Evolutionary conservation across 495 filamentous ascomycete genomes (phyloP).

Genomic region (Poronia punctata): DNA sequence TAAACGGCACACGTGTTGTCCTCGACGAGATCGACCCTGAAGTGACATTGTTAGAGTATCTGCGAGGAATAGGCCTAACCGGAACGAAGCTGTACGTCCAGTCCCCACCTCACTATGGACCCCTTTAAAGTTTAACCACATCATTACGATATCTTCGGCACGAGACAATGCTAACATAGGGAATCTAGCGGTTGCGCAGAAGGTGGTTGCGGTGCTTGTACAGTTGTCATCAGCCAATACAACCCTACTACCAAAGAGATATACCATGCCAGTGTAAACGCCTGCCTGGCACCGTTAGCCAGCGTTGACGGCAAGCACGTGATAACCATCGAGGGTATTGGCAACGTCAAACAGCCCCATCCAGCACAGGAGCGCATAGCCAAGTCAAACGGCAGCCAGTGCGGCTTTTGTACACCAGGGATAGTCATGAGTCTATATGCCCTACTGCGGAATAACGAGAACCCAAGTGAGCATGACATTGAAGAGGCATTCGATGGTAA

Average conservation of each 20-base stretch:
- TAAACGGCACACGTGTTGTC: slow-evolving; percentile 88
- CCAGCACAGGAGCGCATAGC: slow-evolving; percentile 89
- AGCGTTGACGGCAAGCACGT: slow-evolving; percentile 97
- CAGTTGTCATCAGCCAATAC: slow-evolving; percentile 87
- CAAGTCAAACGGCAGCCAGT: slow-evolving; percentile 60
- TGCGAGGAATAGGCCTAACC: slow-evolving; percentile 83
- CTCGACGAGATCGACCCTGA: slow-evolving; percentile 83
- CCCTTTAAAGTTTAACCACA: no score
- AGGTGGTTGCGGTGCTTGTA: slow-evolving; percentile 95
- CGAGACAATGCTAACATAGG: slow-evolving; percentile 15
- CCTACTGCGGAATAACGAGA: slow-evolving; percentile 65
- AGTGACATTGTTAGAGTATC: slow-evolving; percentile 86
- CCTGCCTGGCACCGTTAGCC: slow-evolving; percentile 85
- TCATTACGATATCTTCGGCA: slow-evolving; percentile 10
- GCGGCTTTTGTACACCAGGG: slow-evolving; percentile 88
- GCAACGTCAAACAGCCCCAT: slow-evolving; percentile 79
- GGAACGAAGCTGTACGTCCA: slow-evolving; percentile 51
- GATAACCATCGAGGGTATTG: slow-evolving; percentile 97
- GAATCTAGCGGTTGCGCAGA: slow-evolving; percentile 75
- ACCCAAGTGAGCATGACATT: slow-evolving; percentile 64
- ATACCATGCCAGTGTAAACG: slow-evolving; percentile 90
- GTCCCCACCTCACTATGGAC: neutral
- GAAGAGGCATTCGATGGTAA: slow-evolving; percentile 95
- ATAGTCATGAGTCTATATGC: slow-evolving; percentile 96
- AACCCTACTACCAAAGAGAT: slow-evolving; percentile 86